Evolutionary conservation across 208 protist genomes (phyloP), one percentile per base, ranked within the genome.

Genomic region (Acanthamoeba sp.): DNA sequence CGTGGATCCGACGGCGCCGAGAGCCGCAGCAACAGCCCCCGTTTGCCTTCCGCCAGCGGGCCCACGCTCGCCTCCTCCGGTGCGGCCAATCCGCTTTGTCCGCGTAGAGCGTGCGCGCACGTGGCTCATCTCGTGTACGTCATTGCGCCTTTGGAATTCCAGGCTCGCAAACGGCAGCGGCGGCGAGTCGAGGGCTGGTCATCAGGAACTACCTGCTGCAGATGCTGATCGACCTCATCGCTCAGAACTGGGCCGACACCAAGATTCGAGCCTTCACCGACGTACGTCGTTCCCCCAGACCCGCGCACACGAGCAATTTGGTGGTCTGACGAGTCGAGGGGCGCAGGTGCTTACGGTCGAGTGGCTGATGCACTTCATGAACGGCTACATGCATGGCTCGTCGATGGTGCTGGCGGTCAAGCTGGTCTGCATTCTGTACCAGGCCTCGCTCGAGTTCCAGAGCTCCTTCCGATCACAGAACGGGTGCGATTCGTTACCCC

Each of bases 291-390:
- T 66, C 59, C 27, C 27, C 18, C 20, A n/a, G 4, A 66, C 1
- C 2, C 12, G 16, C 24, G 29, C 42, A 85, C 20, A 36, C 20
- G 22, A n/a, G 45, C 6, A 48, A 48, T 48, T 14, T 48, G 45
- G 10, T 48, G 45, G 7, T 32, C 4, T 48, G n/a, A 87, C 36
- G 27, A 2, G 38, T 48, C 27, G 10, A 84, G 9, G 22, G 2
- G 9, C 16, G 10, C 82, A 89, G 82, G 82, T 89, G 24, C 62
- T 91, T 5, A 76, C 85, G 36, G 85, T 91, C 32, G 85, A 91
- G 85, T 91, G 85, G 85, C 36, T 91, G 55, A 76, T 76, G 52
- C 62, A 91, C 85, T 91, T 91, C 42, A 76, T 91, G 85, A 91
- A 73, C 85, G 85, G 85, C 7, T 91, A 91, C 85, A 91, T 91